Evolutionary conservation across 1,284 basidiomycete genomes (phyloP), one percentile per base, ranked within the genome.

Genomic region (Ceraceosorus guamensis): DNA sequence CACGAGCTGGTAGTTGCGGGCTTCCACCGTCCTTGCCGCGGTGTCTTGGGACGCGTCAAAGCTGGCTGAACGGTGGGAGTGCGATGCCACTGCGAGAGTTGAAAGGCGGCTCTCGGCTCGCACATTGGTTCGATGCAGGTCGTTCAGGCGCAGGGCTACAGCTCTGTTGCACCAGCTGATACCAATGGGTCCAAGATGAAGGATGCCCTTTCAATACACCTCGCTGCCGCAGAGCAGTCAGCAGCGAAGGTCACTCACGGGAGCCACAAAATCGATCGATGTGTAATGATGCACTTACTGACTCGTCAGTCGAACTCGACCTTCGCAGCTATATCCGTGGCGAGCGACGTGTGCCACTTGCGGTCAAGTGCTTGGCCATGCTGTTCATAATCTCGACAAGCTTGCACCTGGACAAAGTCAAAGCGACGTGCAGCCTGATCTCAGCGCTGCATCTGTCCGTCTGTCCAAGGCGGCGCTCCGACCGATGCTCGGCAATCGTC

Each of bases 221-320:
- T n/a, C 8, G 37, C 37, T 41, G 37, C n/a, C 37, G n/a, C 8
- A 41, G 37, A 41, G 37, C 37, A 8, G 37, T 41, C n/a, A 50
- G 14, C n/a, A 32, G 52, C 14, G 47, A 49, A 49, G 57, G 57
- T 59, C 57, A 59, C 57, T 59, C 46, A 35, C 54, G 53, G 43
- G 46, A 59, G 57, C 13, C 16, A 54, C 57, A 59, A 53, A n/a
- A n/a, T 18, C 46, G 34, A 13, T 14, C n/a, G n/a, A 8, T 52
- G 37, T 4, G 39, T 5, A 14, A n/a, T 37, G 13, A n/a, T 35
- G 6, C 30, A 32, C n/a, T 50, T 50, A 5, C n/a, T 50, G 16
- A 5, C 45, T 16, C 10, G 6, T 6, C 10, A 24, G 45, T 24
- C n/a, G 10, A 14, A n/a, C 10, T 24, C 8, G 6, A n/a, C n/a